Base-by-base conservation (phyloP, 257 asterid genomes). In the Jacaranda copaia region DNA sequence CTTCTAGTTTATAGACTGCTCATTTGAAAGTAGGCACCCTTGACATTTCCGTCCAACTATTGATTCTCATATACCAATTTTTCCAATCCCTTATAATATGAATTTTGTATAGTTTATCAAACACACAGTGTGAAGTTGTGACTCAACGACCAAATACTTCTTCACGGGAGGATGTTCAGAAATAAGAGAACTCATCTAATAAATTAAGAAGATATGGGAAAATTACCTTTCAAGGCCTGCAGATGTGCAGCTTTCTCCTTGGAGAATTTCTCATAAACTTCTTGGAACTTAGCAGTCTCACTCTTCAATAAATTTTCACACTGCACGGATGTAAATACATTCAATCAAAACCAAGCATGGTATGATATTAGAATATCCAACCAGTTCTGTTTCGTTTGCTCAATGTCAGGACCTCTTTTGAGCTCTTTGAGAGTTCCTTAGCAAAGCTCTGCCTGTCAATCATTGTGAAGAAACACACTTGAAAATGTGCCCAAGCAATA, bases 391-490 rank as follows among this genome's bases (percentile, higher is more conserved):
- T 79, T 77, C 61, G 20, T 76, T 74, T 20, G 15, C 64, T 63
- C 62, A 25, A 72, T 51, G 39, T 20, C 73, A 77, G 42, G 64
- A 92, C 99, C 97, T 93, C 99, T 85, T 90, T 91, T 76, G 98
- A 89, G 92, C 93, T 91, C 94, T 95, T 93, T 66, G 84, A 84
- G 69, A 95, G 91, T 80, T 87, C 87, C 89, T 89, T 93, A 1
- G 92, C 92, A 79, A 95, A 93, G 87, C 69, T 73, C 82, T 90
- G 98, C 92, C 98, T 95, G 92, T 79, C 73, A 83, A 83, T 75
- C 43, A 75, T 57, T 66, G 57, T 77, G 69, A 78, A 67, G 16
- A 43, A 84, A 60, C 78, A 78, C 18, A 56, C 39, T 69, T 55
- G 53, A 72, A 77, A 67, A 74, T 32, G 66, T 60, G 42, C 20